These are phyloP conservation scores for Solanum clarkiae DNA, from an alignment of 257 asterid species.

Conservation along the genomic window DNA sequence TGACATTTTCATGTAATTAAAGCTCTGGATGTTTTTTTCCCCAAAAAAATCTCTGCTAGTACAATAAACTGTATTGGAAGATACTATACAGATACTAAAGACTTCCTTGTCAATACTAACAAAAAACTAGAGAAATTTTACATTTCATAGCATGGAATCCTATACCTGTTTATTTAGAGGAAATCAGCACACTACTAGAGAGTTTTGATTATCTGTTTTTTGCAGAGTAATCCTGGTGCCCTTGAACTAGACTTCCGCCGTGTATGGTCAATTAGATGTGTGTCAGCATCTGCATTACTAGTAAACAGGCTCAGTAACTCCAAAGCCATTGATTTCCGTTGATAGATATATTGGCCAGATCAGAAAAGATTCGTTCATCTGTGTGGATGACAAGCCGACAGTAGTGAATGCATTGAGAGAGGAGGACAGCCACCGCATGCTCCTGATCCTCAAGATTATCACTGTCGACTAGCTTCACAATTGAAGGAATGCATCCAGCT, in stretches of 20 bases:
- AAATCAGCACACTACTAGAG: not conserved
- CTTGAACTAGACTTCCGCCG: not conserved
- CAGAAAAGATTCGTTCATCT: constrained; percentile 67
- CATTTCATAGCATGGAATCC: not conserved
- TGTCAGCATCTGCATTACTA: not conserved
- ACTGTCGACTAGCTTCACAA: constrained; percentile 25
- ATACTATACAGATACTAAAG: not conserved
- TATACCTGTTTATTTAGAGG: not conserved
- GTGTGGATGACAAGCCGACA: constrained; percentile 64
- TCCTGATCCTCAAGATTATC: constrained; percentile 81
- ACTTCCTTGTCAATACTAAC: not conserved
- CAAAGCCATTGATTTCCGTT: constrained; percentile 82
- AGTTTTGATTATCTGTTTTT: not conserved
- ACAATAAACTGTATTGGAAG: not conserved
- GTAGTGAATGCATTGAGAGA: constrained; percentile 46
- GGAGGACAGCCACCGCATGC: constrained; percentile 77
- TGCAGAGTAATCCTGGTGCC: not conserved
- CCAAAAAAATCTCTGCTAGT: not conserved
- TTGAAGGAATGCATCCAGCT: constrained; percentile 35
- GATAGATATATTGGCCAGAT: constrained; percentile 61
- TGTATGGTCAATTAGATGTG: not conserved
- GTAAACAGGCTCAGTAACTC: constrained; percentile 57
- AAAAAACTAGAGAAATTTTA: not conserved
- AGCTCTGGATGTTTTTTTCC: too few relatives aligned
- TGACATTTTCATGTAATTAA: too few relatives aligned